phyloP scores from a whole-genome alignment of 2,329 filamentous ascomycete species.

The Curvularia hawaiiensis region DNA sequence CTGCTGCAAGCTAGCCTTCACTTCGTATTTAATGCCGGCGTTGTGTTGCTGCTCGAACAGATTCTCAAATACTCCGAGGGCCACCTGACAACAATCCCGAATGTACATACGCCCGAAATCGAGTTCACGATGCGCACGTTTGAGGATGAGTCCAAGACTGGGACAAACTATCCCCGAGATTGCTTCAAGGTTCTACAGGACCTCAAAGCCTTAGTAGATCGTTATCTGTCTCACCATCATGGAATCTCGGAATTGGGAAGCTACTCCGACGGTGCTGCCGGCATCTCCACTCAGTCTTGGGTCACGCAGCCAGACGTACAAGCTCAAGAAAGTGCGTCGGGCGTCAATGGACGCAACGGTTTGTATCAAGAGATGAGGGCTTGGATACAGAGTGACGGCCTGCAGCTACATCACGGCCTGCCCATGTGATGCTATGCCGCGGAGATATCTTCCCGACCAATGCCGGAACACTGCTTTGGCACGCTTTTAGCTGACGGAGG shows the following conservation, averaged over 20 bases:
- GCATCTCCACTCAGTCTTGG: neutral
- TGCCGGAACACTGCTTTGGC: neutral
- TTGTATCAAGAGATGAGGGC: constrained; percentile 23
- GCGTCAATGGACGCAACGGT: constrained; percentile 2
- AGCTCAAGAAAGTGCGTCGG: constrained; percentile 2
- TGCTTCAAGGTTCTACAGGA: constrained; percentile 33
- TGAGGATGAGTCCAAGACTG: constrained; percentile 28
- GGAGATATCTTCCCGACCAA: constrained; percentile 1
- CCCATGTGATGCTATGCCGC: constrained; percentile 18
- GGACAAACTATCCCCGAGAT: constrained; percentile 32
- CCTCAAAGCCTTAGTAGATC: constrained; percentile 28
- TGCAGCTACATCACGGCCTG: constrained; percentile 20
- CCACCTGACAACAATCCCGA: neutral
- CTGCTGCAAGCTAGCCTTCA: constrained; percentile 33
- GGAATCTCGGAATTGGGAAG: constrained; percentile 1
- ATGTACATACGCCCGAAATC: constrained; percentile 16
- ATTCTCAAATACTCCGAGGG: constrained; percentile 13
- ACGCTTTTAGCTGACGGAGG: neutral
- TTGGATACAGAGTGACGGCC: constrained; percentile 26
- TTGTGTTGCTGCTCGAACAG: constrained; percentile 32
- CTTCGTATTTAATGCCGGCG: constrained; percentile 36
- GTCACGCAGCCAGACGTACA: neutral
- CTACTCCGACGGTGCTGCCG: constrained; percentile 1
- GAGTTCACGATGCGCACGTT: constrained; percentile 32
- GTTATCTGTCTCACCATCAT: constrained; percentile 19